Percentiles rank a stretch among this genome's conserved stretches.
Evolutionary conservation across 495 filamentous ascomycete genomes (phyloP).

Genomic region (Elasticomyces elasticus): DNA sequence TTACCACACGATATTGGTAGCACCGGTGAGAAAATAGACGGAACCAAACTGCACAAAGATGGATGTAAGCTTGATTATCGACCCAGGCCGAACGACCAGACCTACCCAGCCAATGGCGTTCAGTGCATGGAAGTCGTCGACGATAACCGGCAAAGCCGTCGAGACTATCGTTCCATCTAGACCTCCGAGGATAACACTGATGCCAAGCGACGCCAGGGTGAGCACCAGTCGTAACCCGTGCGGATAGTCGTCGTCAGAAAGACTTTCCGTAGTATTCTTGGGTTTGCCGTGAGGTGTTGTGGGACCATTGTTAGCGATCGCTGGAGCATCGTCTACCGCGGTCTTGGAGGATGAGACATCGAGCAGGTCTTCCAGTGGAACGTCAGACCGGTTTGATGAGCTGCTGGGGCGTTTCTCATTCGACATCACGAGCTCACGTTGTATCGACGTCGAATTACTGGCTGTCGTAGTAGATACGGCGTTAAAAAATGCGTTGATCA

Average conservation of each 20-base stretch:
- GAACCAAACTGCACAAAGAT: neutral
- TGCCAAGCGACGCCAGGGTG: neutral
- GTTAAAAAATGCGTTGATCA: neutral
- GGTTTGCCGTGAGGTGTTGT: neutral
- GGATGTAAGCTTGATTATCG: neutral
- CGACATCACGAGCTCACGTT: neutral
- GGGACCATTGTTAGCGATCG: neutral
- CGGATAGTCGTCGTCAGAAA: neutral
- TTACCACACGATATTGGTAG: conserved; percentile 25
- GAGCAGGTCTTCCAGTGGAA: neutral
- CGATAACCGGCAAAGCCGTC: neutral
- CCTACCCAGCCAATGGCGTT: neutral
- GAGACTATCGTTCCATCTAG: neutral
- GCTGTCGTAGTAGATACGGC: neutral
- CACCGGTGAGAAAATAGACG: conserved; percentile 28
- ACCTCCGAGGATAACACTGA: neutral
- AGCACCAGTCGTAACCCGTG: neutral
- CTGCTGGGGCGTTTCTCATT: neutral
- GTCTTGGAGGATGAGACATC: neutral
- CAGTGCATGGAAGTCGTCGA: neutral
- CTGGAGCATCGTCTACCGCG: neutral
- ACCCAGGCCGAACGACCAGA: neutral
- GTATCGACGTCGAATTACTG: neutral
- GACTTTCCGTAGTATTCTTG: neutral
- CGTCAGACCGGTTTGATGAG: neutral